phyloP scores from a whole-genome alignment of 2,329 filamentous ascomycete genomes.

The Pseudocercospora vitis region DNA sequence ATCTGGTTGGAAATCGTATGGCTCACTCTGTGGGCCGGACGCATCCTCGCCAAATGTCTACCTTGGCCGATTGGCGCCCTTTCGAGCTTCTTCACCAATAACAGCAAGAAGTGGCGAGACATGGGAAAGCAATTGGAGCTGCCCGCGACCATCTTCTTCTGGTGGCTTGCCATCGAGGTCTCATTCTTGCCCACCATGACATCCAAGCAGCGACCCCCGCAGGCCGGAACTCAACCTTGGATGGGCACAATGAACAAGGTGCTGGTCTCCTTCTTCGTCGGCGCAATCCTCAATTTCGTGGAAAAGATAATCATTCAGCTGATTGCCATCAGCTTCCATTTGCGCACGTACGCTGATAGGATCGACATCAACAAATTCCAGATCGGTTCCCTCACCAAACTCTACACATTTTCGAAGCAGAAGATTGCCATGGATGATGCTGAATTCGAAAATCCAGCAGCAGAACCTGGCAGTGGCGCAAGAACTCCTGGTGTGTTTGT shows the following conservation, averaged over 20 bases:
- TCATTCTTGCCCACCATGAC: slow-evolving; percentile 83
- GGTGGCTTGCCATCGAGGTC: slow-evolving; percentile 82
- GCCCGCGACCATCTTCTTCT: slow-evolving; percentile 83
- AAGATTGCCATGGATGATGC: slow-evolving; percentile 70
- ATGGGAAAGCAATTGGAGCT: slow-evolving; percentile 83
- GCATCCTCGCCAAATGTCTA: slow-evolving; percentile 63
- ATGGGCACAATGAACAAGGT: slow-evolving; percentile 79
- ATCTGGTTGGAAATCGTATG: slow-evolving; percentile 95
- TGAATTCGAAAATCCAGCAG: slow-evolving; percentile 64
- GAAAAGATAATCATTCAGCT: slow-evolving; percentile 95
- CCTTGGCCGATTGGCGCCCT: slow-evolving; percentile 62
- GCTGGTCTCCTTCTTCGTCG: slow-evolving; percentile 79
- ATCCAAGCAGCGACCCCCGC: slow-evolving; percentile 57
- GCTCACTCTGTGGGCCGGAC: slow-evolving; percentile 81
- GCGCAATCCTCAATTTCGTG: slow-evolving; percentile 74
- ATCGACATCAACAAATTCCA: slow-evolving; percentile 93
- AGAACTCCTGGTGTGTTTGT: slow-evolving; percentile 74
- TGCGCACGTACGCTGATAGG: slow-evolving; percentile 83
- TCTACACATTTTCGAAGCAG: slow-evolving; percentile 64
- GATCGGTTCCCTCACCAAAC: slow-evolving; percentile 66
- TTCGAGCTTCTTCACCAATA: slow-evolving; percentile 78
- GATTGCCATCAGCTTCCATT: slow-evolving; percentile 90
- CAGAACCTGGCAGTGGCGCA: slow-evolving; percentile 55
- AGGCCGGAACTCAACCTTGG: slow-evolving; percentile 60
- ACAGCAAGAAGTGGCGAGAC: slow-evolving; percentile 89